Base-by-base conservation (phyloP, 371 early-diverging fungal species). In the Lichtheimia corymbifera region DNA sequence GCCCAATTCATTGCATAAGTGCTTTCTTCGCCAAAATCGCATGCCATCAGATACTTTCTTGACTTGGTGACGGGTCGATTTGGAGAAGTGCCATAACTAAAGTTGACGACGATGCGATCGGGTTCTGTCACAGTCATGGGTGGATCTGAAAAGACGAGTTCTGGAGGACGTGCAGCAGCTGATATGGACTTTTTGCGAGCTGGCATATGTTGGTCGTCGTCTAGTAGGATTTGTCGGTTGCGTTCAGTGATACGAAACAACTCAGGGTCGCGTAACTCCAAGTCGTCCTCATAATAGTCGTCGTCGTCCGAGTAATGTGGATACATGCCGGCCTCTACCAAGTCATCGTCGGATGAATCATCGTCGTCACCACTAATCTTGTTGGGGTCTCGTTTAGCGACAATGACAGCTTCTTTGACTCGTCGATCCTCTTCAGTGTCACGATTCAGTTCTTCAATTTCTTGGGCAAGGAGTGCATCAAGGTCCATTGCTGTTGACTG, bases 1-100 rank as follows among this genome's bases (percentile, higher is more conserved):
- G 82, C 76, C 79, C 79, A 82, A 27, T 76, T 73, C 50, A 76
- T 65, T 0, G 81, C 81, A 68, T 76, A 74, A 63, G 71, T 64
- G 42, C 78, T 76, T 41, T 76, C 76, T 25, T 75, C 72, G 1
- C 78, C 73, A 64, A 77, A 76, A 60, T 77, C 81, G 40, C 71
- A 73, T 52, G 74, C 71, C 55, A 80, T 68, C 67, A 80, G 58
- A 24, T 80, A 80, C 41, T 69, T 71, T 53, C 72, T 45, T 1
- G 63, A 52, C 55, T 63, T 70, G 25, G 24, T 55, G 2, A 49
- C 49, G 1, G 63, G 50, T 17, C 53, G 52, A 14, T 68, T 64
- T 6, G 60, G 28, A 27, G 67, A 67, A 2, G 52, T n/a, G 12
- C 81, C 81, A 54, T 80, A 80, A 15, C 61, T 41, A 44, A 80